phyloP scores from a whole-genome alignment of 2,329 filamentous ascomycete genomes.

The Paecilomyces sp. region DNA sequence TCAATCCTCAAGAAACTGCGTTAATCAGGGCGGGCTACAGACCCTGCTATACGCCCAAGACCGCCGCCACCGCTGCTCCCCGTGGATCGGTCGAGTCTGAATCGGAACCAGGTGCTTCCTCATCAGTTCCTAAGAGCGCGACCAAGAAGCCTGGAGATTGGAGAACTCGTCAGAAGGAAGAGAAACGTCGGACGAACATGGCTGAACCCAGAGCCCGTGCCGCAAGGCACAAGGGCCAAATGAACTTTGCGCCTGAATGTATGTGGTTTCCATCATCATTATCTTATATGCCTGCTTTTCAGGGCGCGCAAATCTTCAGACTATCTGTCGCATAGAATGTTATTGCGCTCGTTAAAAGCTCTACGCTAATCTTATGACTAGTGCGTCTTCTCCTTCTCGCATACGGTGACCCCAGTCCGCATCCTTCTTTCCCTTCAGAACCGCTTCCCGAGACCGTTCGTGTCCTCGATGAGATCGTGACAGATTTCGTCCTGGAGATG shows the following conservation, averaged over 20 bases:
- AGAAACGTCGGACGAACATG: constrained; percentile 23
- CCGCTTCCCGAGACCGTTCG: constrained; percentile 79
- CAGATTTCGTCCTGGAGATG: constrained; percentile 91
- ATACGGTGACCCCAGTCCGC: constrained; percentile 37
- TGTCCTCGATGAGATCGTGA: constrained; percentile 88
- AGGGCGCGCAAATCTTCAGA: not conserved
- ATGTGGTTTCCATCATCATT: constrained; percentile 22
- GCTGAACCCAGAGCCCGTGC: constrained; percentile 73
- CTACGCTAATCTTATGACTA: constrained; percentile 9
- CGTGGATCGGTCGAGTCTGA: not conserved
- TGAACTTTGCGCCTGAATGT: constrained; percentile 72
- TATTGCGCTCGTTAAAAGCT: not conserved
- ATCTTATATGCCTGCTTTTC: not conserved
- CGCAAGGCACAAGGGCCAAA: constrained; percentile 73
- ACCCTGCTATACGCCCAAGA: constrained; percentile 11
- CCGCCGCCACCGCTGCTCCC: not conserved
- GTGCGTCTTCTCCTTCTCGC: constrained; percentile 38
- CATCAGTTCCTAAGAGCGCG: not conserved
- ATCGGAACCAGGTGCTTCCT: not conserved
- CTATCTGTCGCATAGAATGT: not conserved
- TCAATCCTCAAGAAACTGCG: constrained; percentile 13
- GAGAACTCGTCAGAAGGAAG: constrained; percentile 1
- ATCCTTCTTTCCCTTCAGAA: constrained; percentile 61
- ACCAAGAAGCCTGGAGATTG: not conserved
- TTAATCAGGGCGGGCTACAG: constrained; percentile 17